Conservation (phyloP, 495 filamentous ascomycete species). For the Pyronema domesticum region DNA sequence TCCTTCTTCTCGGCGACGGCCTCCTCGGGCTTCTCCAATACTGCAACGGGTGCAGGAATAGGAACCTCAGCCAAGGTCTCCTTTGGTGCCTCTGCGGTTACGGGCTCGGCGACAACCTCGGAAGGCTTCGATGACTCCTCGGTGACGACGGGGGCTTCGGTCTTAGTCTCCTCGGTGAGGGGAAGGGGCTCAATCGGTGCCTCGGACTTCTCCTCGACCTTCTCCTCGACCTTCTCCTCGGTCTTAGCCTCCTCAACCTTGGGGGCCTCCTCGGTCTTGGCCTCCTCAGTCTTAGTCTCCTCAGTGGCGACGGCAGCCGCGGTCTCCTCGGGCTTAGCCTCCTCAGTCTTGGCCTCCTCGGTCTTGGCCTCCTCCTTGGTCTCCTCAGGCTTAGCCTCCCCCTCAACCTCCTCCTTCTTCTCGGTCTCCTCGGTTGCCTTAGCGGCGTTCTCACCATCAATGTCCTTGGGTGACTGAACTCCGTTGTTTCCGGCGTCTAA, state of each 20-base stretch:
- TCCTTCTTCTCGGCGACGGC: neutral
- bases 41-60: neutral
- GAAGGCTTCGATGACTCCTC: neutral
- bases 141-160: neutral
- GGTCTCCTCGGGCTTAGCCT: neutral
- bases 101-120: neutral
- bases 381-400: neutral
- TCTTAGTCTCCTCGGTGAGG: constrained; percentile 1
- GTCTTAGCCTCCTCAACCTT: neutral
- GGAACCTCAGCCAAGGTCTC: neutral
- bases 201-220: neutral
- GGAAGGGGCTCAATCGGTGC: neutral
- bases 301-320: neutral
- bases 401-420: neutral
- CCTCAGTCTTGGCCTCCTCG: neutral
- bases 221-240: neutral
- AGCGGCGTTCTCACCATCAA: neutral
- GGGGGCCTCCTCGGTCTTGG: neutral
- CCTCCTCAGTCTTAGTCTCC: neutral
- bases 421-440: neutral
- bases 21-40: neutral
- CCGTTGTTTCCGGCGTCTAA: neutral
- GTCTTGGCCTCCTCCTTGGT: neutral
- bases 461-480: neutral
- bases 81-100: neutral